Base-by-base conservation (phyloP, 257 asterid genomes). In the Gynochthodes officinalis region DNA sequence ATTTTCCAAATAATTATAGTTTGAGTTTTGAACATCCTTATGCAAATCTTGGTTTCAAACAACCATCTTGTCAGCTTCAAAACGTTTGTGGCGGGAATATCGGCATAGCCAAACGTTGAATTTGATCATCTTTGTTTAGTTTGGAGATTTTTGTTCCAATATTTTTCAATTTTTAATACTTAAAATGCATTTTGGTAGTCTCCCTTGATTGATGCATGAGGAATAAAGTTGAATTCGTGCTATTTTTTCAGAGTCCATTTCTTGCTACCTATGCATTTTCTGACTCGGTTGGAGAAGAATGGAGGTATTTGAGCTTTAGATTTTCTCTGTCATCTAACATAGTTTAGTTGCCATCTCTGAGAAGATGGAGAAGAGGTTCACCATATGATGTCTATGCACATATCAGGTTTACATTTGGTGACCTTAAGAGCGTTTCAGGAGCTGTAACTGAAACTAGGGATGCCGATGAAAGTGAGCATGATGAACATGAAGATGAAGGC, bases 351-450 rank as follows among this genome's bases (percentile, higher is more conserved):
- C 10, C 44, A 49, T 61, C 0, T 37, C 15, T 28, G 0, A n/a
- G 59, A 21, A 66, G 42, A 50, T 46, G 55, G 30, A 15, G 28
- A 11, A 40, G 60, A n/a, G 54, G 46, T 16, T 48, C 30, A 44
- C 37, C 60, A 69, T 50, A 33, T 37, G 70, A 70, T 69, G 57
- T 62, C 39, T 43, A 50, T 39, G 11, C 35, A 27, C 33, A 32
- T 75, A 55, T 43, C 70, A 79, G 80, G 37, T 79, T 74, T 74
- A 76, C 77, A 28, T 33, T 57, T 48, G 43, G 75, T 50, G 80
- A 64, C 37, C 74, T 65, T 15, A 50, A 71, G 30, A 50, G 52
- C 55, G 60, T 50, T 28, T 48, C 9, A 0, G 62, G 1, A 21
- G 42, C 67, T 42, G 73, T 28, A 2, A 7, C 61, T 70, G 79